These are phyloP conservation scores for Saitozyma sp. DNA, from an alignment of 768 basidiomycete genomes.

Conservation along the genomic window DNA sequence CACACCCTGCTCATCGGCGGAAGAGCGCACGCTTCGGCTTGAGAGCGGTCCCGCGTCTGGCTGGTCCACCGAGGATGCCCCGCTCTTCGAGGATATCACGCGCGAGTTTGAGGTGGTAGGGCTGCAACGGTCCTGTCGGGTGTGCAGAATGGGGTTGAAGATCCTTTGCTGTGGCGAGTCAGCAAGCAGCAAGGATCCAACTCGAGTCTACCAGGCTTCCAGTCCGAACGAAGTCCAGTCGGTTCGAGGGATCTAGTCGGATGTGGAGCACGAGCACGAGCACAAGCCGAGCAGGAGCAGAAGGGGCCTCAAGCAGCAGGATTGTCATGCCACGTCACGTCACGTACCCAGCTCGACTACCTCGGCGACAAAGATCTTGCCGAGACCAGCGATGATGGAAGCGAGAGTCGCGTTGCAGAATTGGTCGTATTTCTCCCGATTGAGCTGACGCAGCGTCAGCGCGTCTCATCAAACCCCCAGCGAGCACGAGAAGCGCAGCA, in stretches of 20 bases:
- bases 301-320: no score
- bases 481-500: no score
- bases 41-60: constrained; percentile 3
- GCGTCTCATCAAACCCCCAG: no score
- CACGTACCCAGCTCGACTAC: constrained; percentile 44
- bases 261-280: no score
- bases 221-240: no score
- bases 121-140: constrained; percentile 32
- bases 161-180: constrained; percentile 28
- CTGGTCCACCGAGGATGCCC: constrained; percentile 16
- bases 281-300: no score
- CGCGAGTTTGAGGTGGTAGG: constrained; percentile 40
- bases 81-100: constrained; percentile 25
- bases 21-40: constrained; percentile 27
- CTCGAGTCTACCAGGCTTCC: no score
- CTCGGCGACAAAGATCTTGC: constrained; percentile 44
- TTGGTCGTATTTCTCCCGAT: constrained; percentile 40
- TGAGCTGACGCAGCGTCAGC: constrained; percentile 21
- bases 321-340: background rate
- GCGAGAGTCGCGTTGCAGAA: constrained; percentile 16
- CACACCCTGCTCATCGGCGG: constrained; percentile 13
- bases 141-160: constrained; percentile 32
- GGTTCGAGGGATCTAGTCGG: no score
- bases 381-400: constrained; percentile 34
- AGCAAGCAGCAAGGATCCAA: background rate